phyloP scores from a whole-genome alignment of 306 rosid genomes.

The Abrus pulchellus region DNA sequence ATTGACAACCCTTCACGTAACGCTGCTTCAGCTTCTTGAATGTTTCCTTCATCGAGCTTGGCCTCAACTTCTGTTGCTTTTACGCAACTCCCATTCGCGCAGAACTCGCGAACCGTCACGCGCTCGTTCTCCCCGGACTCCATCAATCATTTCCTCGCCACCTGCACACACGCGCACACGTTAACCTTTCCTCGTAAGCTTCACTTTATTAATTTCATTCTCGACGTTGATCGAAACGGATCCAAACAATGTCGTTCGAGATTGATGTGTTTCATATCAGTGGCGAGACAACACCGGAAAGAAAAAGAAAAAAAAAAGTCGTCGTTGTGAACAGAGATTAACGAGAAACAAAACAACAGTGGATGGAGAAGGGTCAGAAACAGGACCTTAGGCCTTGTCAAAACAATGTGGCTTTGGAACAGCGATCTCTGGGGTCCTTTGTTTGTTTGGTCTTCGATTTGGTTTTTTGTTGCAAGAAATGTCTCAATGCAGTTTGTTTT shows the following conservation, averaged over 20 bases:
- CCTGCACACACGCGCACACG: not conserved
- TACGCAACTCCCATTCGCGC: conserved; percentile 77
- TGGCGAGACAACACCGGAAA: not conserved
- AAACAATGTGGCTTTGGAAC: conserved; percentile 1
- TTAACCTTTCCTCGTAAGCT: conserved; percentile 29
- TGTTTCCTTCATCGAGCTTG: conserved; percentile 89
- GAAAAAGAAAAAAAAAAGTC: not conserved
- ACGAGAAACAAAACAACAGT: not conserved
- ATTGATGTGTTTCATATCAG: not conserved
- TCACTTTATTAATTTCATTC: not conserved
- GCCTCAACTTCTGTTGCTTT: conserved; percentile 74
- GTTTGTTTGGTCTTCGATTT: not conserved
- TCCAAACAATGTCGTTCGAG: conserved; percentile 5
- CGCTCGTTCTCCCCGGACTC: conserved; percentile 57
- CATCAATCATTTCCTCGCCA: conserved; percentile 60
- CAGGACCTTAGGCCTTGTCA: not conserved
- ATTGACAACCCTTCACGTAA: conserved; percentile 87
- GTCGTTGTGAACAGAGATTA: not conserved
- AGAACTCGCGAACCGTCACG: conserved; percentile 57
- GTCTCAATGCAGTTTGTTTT: not conserved
- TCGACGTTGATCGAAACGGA: not conserved
- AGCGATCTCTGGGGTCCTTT: not conserved
- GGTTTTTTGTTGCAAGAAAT: not conserved
- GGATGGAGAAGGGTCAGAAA: not conserved
- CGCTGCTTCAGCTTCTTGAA: conserved; percentile 88